phyloP scores from a whole-genome alignment of 306 rosid species.

The Rosa multiflora region DNA sequence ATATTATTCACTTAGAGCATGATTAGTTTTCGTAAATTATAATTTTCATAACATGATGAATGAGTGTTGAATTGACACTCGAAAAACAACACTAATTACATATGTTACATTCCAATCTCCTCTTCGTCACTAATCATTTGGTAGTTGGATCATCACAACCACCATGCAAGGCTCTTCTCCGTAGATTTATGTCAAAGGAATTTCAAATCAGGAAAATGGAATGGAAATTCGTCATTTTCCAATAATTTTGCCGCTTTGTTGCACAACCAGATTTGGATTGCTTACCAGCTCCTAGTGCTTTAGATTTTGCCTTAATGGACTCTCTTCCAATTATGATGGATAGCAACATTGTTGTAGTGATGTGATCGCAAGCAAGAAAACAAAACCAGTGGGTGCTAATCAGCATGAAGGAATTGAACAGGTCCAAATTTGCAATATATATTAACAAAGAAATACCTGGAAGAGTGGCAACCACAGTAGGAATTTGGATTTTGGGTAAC shows the following conservation, averaged over 20 bases:
- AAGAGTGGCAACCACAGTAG: background rate
- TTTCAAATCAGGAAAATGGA: background rate
- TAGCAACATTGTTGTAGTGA: conserved; percentile 9
- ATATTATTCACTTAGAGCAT: too few relatives aligned
- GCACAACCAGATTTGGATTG: conserved; percentile 30
- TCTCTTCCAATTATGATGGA: conserved; percentile 17
- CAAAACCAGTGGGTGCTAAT: conserved; percentile 6
- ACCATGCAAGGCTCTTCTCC: background rate
- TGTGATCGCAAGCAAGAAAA: conserved; percentile 8
- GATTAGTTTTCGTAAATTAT: too few relatives aligned
- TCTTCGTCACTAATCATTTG: conserved; percentile 2
- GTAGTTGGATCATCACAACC: conserved; percentile 35
- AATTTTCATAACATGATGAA: background rate
- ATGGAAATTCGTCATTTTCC: background rate
- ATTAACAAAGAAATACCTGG: conserved; percentile 3
- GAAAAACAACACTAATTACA: background rate
- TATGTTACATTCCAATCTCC: background rate
- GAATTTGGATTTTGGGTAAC: background rate
- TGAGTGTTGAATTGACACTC: background rate
- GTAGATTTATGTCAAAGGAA: background rate
- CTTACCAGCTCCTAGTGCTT: conserved; percentile 25
- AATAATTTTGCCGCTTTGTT: conserved; percentile 36
- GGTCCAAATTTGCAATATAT: background rate
- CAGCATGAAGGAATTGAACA: background rate
- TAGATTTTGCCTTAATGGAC: conserved; percentile 4